Conservation (phyloP, 306 rosid genomes). For the Herpetospermum pedunculosum region DNA sequence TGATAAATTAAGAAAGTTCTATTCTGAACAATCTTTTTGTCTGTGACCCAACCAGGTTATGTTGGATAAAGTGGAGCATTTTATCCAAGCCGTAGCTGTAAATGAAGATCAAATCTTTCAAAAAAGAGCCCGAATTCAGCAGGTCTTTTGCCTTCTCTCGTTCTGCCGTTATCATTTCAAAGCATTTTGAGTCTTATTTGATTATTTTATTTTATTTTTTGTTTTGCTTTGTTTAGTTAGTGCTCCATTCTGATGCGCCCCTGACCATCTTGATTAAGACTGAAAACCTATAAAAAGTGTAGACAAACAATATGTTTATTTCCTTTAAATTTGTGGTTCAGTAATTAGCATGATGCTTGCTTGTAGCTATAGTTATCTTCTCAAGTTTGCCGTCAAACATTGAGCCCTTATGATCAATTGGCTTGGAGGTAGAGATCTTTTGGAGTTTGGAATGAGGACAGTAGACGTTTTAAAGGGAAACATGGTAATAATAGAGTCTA, state of each 20-base stretch:
- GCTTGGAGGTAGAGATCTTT: not conserved
- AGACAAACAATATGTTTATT: not conserved
- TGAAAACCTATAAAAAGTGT: not conserved
- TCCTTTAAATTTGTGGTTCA: conserved; percentile 1
- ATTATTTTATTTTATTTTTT: not conserved
- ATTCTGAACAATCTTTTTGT: not conserved
- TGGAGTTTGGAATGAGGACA: not conserved
- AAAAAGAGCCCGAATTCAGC: conserved; percentile 84
- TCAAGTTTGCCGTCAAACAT: not conserved
- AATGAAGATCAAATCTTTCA: conserved; percentile 85
- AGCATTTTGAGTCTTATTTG: not conserved
- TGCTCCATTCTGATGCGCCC: not conserved
- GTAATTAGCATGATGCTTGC: not conserved
- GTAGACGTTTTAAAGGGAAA: not conserved
- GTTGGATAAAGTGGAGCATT: conserved; percentile 79
- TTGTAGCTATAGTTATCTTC: not conserved
- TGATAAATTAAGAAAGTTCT: not conserved
- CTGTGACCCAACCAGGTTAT: conserved; percentile 37
- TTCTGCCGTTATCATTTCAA: not conserved
- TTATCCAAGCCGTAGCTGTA: conserved; percentile 65
- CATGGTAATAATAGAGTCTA: not conserved
- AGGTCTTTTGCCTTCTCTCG: conserved; percentile 35
- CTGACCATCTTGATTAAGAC: not conserved
- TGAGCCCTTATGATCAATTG: not conserved
- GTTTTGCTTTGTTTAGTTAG: not conserved